Percentiles rank a stretch among this genome's conserved stretches.
Conservation (phyloP, 768 basidiomycete species). For the Auriscalpium orientale region DNA sequence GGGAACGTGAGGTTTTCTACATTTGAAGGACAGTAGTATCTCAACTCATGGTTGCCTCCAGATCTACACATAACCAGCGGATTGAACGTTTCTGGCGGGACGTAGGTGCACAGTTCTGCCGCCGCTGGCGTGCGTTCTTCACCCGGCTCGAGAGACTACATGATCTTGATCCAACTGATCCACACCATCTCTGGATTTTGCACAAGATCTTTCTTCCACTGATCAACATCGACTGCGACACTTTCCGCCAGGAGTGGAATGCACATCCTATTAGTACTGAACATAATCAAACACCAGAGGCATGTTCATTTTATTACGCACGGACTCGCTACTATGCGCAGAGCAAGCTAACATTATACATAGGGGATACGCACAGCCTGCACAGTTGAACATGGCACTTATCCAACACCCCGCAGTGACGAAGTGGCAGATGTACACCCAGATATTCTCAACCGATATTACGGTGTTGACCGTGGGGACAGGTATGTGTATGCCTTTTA, state of each 20-base stretch:
- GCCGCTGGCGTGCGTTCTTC: conserved; percentile 23
- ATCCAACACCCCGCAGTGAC: conserved; percentile 1
- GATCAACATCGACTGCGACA: conserved; percentile 10
- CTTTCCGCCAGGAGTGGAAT: conserved; percentile 34
- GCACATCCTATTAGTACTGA: conserved; percentile 26
- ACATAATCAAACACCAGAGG: background rate
- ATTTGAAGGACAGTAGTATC: background rate
- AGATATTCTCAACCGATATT: conserved; percentile 10
- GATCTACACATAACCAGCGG: background rate
- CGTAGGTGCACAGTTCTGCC: conserved; percentile 20
- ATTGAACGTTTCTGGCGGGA: conserved; percentile 10
- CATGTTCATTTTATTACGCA: background rate
- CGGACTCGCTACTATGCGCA: background rate
- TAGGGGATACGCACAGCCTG: background rate
- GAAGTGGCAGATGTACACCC: conserved; percentile 12
- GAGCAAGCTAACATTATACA: background rate
- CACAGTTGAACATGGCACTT: background rate
- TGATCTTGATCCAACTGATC: conserved; percentile 15
- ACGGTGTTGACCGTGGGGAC: conserved; percentile 3
- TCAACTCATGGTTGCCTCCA: background rate
- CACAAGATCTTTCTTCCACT: conserved; percentile 15
- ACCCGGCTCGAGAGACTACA: conserved; percentile 16
- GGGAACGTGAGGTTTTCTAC: conserved; percentile 21
- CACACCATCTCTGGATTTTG: conserved; percentile 21
- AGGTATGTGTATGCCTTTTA: background rate